A percentile compares a stretch with the other conserved stretches of the same genome.
Conservation (phyloP, 306 rosid species). For the Ochetophila trinervis region DNA sequence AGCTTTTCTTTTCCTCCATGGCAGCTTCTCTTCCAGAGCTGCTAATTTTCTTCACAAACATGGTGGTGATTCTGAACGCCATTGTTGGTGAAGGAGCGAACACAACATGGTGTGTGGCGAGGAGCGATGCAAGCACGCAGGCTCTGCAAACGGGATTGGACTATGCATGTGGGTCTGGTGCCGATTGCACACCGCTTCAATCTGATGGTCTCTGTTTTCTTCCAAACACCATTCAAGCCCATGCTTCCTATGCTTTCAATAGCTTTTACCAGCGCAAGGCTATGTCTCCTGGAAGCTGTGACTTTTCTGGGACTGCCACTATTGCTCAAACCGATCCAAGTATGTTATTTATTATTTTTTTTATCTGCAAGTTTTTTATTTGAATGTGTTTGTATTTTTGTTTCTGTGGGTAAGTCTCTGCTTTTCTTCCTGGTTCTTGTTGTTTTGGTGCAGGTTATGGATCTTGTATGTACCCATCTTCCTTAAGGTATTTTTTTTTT, state of each 20-base stretch:
- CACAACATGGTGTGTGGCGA: conserved; percentile 68
- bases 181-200: conserved; percentile 65
- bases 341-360: conserved; percentile 6
- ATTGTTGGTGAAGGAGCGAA: conserved; percentile 23
- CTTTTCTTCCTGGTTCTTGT: background rate
- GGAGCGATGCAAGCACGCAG: conserved; percentile 56
- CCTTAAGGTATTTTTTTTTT: conserved; percentile 49
- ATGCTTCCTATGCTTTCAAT: conserved; percentile 88
- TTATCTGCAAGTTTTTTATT: background rate
- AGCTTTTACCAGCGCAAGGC: conserved; percentile 57
- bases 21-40: conserved; percentile 26
- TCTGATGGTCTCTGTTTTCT: conserved; percentile 68
- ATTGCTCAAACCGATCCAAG: conserved; percentile 86
- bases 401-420: background rate
- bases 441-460: conserved; percentile 66
- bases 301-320: conserved; percentile 71
- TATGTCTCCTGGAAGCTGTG: conserved; percentile 78
- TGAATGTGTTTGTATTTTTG: background rate
- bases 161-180: conserved; percentile 75
- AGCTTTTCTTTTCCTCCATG: conserved; percentile 37
- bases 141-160: conserved; percentile 71
- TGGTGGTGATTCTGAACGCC: background rate
- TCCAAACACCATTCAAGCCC: conserved; percentile 90
- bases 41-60: background rate
- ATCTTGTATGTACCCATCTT: conserved; percentile 91